Base-by-base conservation (phyloP, 495 filamentous ascomycete genomes). In the Neurospora sp. region DNA sequence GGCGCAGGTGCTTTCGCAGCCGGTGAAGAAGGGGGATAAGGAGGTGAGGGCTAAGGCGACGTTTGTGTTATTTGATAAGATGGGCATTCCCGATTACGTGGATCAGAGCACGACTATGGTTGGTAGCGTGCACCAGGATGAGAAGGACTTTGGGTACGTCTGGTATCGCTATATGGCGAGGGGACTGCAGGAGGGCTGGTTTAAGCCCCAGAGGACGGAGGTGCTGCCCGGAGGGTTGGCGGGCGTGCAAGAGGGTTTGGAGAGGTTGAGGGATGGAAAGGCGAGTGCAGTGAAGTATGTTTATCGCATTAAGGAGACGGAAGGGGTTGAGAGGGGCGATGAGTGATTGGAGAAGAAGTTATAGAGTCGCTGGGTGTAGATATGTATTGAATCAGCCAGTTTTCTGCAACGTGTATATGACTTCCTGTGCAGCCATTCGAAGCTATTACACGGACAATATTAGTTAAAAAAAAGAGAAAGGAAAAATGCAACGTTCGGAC, bases 211-310 rank as follows among this genome's bases (percentile, higher is more conserved):
- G 80, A 87, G 90, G 35, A 81, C 84, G 39, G 86, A 90, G 81
- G 87, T 94, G 42, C 80, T 90, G 9, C 83, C 85, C 0, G 86
- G 88, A 12, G 92, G 91, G 0, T 74, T 94, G 72, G 83, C 76
- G 10, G 90, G 90, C 0, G 75, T 93, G 11, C 80, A 91, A 80
- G 78, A 80, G 31, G 90, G 79, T 2, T 74, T 94, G 78, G 77
- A 78, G 74, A 84, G 89, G 72, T 79, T 93, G 74, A 87, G 87
- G 79, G 85, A 77, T 12, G 92, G 91, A 0, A 91, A 88, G 76
- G 90, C 88, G 69, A 89, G 87, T 72, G 91, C 86, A 18, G 82
- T 88, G 0, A 94, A 94, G 78, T 93, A 91, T 81, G 87, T 93
- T 2, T 89, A 91, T 72, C 80, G 89, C 39, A 88, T 94, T 80